A percentile compares a stretch with the other conserved stretches of the same genome.
phyloP scores from a whole-genome alignment of 306 rosid genomes.

The Pachyrhizus erosus region DNA sequence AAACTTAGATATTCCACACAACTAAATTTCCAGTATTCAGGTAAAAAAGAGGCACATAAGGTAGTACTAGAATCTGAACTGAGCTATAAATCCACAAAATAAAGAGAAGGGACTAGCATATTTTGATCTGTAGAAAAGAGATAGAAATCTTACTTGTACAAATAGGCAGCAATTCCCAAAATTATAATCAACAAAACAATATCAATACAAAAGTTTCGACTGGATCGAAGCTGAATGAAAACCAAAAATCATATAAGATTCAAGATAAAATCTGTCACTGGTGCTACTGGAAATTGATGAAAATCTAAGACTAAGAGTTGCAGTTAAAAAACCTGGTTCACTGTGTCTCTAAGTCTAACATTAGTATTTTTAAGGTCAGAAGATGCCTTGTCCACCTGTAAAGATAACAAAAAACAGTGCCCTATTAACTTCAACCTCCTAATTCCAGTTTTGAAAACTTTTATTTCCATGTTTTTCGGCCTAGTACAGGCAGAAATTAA shows the following conservation, averaged over 20 bases:
- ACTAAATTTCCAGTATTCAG: slow-evolving; percentile 20
- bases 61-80: not conserved
- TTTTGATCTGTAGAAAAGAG: slow-evolving; percentile 26
- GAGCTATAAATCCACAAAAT: slow-evolving; percentile 9
- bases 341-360: slow-evolving; percentile 93
- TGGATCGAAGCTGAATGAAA: slow-evolving; percentile 85
- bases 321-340: slow-evolving; percentile 73
- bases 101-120: not conserved
- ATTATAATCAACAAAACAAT: slow-evolving; percentile 87
- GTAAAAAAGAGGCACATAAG: not conserved
- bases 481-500: not conserved
- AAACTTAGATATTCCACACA: not conserved
- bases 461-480: slow-evolving; percentile 3
- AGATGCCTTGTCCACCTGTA: slow-evolving; percentile 88
- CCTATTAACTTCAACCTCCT: slow-evolving; percentile 33
- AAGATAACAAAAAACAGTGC: slow-evolving; percentile 39
- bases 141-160: slow-evolving; percentile 86
- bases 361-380: slow-evolving; percentile 97
- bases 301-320: slow-evolving; percentile 28
- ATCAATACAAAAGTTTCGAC: slow-evolving; percentile 96
- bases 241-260: slow-evolving; percentile 48
- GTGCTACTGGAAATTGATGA: not conserved
- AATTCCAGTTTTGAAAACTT: not conserved
- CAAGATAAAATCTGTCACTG: slow-evolving; percentile 28
- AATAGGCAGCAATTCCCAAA: slow-evolving; percentile 96